Percentiles rank a stretch among this genome's conserved stretches.
These are phyloP conservation scores for Phaeosphaeria sp. DNA, from an alignment of 2,329 filamentous ascomycete genomes.

Conservation along the genomic window DNA sequence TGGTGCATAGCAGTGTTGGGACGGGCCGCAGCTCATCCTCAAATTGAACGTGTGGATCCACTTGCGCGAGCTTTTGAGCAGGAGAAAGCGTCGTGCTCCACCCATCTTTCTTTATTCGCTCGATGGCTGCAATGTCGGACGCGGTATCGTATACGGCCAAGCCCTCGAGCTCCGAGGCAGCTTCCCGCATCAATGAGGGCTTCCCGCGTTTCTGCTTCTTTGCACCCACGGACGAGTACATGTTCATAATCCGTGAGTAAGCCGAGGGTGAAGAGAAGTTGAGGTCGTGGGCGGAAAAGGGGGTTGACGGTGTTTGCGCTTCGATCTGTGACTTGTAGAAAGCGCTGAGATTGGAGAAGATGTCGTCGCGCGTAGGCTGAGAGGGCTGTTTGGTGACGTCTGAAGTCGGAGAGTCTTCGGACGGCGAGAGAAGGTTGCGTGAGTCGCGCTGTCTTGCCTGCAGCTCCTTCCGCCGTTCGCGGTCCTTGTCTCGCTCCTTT, in stretches of 20 bases:
- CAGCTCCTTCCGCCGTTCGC: constrained; percentile 44
- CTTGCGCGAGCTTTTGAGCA: constrained; percentile 60
- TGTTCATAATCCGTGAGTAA: constrained; percentile 86
- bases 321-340: constrained; percentile 85
- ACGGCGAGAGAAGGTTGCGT: constrained; percentile 21
- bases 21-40: constrained; percentile 79
- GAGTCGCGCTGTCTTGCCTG: constrained; percentile 28
- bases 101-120: constrained; percentile 63
- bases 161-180: constrained; percentile 73
- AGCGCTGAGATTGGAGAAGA: constrained; percentile 75
- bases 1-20: constrained; percentile 83
- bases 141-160: constrained; percentile 68
- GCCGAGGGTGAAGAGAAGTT: constrained; percentile 78
- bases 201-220: constrained; percentile 67
- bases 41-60: constrained; percentile 65
- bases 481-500: constrained; percentile 50
- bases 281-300: constrained; percentile 52
- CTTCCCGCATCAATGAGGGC: constrained; percentile 80
- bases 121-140: constrained; percentile 65
- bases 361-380: constrained; percentile 67
- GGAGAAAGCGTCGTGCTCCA: constrained; percentile 69
- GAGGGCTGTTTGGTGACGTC: constrained; percentile 11
- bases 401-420: constrained; percentile 20
- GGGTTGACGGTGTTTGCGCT: constrained; percentile 58
- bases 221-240: constrained; percentile 71